Conservation (phyloP, 345 rosid species). For the Populus deltoides region DNA sequence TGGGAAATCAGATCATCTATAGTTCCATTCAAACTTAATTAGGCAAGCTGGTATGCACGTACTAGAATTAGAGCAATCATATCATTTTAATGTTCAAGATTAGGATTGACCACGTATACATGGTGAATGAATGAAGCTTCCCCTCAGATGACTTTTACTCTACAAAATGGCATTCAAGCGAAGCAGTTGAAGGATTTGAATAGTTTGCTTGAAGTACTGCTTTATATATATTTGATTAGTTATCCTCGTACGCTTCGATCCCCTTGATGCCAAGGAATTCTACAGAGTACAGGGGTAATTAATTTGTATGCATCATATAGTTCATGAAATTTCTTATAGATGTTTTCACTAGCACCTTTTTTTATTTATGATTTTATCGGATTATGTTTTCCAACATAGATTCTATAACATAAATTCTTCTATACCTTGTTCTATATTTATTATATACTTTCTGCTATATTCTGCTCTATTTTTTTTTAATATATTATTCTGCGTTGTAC, state of each 20-base stretch:
- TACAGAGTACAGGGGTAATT: neutral
- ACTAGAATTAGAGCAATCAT: neutral
- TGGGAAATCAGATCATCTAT: neutral
- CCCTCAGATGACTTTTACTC: neutral
- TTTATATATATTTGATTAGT: neutral
- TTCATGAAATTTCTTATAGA: too few relatives aligned
- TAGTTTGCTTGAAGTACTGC: neutral
- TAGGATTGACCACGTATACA: neutral
- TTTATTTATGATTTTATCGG: too few relatives aligned
- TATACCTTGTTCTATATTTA: too few relatives aligned
- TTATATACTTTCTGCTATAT: too few relatives aligned
- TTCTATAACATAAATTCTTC: too few relatives aligned
- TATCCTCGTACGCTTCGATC: neutral
- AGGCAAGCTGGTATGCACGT: neutral
- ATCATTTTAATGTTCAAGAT: neutral
- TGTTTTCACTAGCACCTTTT: neutral
- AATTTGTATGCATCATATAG: neutral
- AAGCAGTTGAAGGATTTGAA: neutral
- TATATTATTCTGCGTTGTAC: too few relatives aligned
- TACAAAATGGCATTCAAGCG: neutral
- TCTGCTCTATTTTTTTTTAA: too few relatives aligned
- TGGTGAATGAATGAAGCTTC: neutral
- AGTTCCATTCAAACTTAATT: neutral
- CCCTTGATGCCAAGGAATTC: neutral
- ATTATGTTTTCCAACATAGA: too few relatives aligned